These are phyloP conservation scores for Holtermannia corniformis DNA, from an alignment of 768 basidiomycete species.

Conservation along the genomic window DNA sequence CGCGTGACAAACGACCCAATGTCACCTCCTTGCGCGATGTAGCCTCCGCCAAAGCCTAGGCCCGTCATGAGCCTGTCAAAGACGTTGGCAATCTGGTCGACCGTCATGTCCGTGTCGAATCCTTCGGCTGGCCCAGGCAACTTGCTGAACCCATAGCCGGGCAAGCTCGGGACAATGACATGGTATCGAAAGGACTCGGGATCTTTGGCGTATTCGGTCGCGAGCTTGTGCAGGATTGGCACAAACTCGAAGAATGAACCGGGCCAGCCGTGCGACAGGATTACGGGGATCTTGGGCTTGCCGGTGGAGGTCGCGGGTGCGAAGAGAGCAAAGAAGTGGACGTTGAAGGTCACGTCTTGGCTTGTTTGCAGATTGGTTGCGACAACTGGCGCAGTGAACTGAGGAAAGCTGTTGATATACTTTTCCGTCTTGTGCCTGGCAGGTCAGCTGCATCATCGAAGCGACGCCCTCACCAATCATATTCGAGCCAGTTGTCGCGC, in stretches of 20 bases:
- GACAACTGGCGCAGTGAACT: constrained; percentile 17
- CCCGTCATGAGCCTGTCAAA: constrained; percentile 36
- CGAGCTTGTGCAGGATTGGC: constrained; percentile 9
- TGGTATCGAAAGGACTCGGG: constrained; percentile 14
- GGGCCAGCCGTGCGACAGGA: no score
- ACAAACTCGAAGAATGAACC: constrained; percentile 22
- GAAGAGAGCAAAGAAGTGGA: no score
- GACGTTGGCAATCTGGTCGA: constrained; percentile 25
- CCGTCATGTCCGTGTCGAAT: constrained; percentile 21
- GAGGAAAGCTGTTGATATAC: constrained; percentile 16
- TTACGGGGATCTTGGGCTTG: no score
- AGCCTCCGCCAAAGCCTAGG: constrained; percentile 30
- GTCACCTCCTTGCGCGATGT: constrained; percentile 41
- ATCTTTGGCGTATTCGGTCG: constrained; percentile 5
- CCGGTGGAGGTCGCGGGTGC: no score
- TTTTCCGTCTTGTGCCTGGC: constrained; percentile 19
- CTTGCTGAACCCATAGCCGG: constrained; percentile 34
- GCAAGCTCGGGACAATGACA: constrained; percentile 27
- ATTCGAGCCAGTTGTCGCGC: constrained; percentile 5
- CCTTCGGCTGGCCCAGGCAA: no score
- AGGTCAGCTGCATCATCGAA: background rate
- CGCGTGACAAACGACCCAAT: constrained; percentile 30
- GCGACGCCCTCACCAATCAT: background rate
- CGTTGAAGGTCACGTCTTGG: no score
- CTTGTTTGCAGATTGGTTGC: no score